Conservation (phyloP, 768 basidiomycete genomes). For the Lentinula sp. region DNA sequence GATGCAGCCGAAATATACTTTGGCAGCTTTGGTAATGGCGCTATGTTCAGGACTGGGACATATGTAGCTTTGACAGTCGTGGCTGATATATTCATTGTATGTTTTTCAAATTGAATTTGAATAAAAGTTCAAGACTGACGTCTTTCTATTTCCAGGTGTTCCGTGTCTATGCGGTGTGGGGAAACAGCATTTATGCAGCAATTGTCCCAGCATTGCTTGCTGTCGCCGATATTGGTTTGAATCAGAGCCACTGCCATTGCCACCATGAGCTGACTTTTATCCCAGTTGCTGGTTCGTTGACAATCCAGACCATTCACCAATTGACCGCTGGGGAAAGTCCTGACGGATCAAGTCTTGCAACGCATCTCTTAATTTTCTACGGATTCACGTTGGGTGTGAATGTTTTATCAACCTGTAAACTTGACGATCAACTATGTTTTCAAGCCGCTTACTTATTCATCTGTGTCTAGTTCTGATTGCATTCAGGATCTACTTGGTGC, state of each 20-base stretch:
- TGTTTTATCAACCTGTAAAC: slow-evolving; percentile 9
- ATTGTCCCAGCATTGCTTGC: slow-evolving; percentile 7
- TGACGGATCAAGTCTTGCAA: slow-evolving; percentile 8
- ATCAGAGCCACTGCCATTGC: neutral
- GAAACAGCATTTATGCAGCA: neutral
- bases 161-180: slow-evolving; percentile 10
- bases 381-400: slow-evolving; percentile 10
- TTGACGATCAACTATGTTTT: neutral
- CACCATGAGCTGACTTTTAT: neutral
- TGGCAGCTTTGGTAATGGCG: slow-evolving; percentile 10
- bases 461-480: slow-evolving; percentile 8
- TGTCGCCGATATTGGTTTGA: slow-evolving; percentile 11
- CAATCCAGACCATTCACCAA: slow-evolving; percentile 9
- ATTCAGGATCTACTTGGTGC: slow-evolving; percentile 9
- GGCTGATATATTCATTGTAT: slow-evolving; percentile 12
- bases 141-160: slow-evolving; percentile 1
- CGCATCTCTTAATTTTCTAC: slow-evolving; percentile 10
- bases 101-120: neutral
- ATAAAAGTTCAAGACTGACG: neutral
- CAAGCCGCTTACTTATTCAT: neutral
- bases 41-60: slow-evolving; percentile 12
- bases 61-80: slow-evolving; percentile 13
- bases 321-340: slow-evolving; percentile 8
- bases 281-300: slow-evolving; percentile 9
- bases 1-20: slow-evolving; percentile 10